phyloP scores from a whole-genome alignment of 164 flowering plant genomes.

The Malania oleifera region DNA sequence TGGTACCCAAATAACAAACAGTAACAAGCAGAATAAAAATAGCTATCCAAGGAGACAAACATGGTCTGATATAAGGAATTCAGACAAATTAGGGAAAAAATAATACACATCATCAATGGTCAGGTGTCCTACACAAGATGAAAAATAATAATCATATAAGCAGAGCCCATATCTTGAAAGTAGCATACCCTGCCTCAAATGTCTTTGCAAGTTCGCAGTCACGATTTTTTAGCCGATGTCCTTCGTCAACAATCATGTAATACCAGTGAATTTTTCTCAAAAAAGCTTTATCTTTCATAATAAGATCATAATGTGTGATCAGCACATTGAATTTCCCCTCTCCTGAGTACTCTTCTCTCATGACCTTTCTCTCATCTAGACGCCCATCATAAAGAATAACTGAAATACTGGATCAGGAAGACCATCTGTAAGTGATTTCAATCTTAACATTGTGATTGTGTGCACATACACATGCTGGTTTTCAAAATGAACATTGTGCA shows the following conservation, averaged over 20 bases:
- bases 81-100: too few relatives aligned
- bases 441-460: background rate
- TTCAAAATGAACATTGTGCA: background rate
- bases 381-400: slow-evolving; percentile 94
- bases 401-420: slow-evolving; percentile 49
- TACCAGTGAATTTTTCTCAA: slow-evolving; percentile 84
- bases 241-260: slow-evolving; percentile 99
- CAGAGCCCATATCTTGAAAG: too few relatives aligned
- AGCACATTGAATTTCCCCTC: slow-evolving; percentile 82
- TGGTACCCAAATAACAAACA: too few relatives aligned
- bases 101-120: too few relatives aligned
- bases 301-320: slow-evolving; percentile 97
- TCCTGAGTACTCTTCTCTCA: slow-evolving; percentile 72
- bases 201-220: slow-evolving; percentile 83
- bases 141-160: background rate
- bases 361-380: slow-evolving; percentile 69
- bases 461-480: background rate
- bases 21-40: too few relatives aligned
- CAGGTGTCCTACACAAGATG: too few relatives aligned
- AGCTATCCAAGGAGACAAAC: slow-evolving; percentile 13
- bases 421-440: background rate
- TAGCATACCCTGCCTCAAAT: slow-evolving; percentile 63
- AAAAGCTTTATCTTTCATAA: slow-evolving; percentile 90
- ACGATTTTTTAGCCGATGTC: slow-evolving; percentile 90
- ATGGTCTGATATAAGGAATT: too few relatives aligned